phyloP scores from a whole-genome alignment of 129 eudicot genomes.

The Tagetes patula region DNA sequence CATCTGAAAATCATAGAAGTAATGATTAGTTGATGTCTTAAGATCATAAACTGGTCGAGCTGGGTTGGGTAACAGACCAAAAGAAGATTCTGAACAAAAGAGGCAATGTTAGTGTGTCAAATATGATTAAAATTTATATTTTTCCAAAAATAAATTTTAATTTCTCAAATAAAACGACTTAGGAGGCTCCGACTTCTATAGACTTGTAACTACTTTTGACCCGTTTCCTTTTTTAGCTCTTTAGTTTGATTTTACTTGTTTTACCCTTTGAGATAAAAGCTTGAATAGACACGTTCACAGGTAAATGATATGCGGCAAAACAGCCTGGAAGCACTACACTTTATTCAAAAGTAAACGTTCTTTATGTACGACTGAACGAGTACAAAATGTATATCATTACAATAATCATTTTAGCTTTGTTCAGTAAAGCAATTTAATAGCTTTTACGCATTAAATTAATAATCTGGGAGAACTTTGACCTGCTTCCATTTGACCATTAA shows the following conservation, averaged over 20 bases:
- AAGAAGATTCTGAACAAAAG: background rate
- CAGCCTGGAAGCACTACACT: background rate
- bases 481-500: background rate
- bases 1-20: conserved; percentile 43
- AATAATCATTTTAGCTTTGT: background rate
- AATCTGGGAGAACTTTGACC: background rate
- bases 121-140: background rate
- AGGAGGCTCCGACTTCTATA: background rate
- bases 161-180: background rate
- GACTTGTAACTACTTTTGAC: background rate
- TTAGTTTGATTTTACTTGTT: background rate
- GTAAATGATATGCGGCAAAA: background rate
- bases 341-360: background rate
- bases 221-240: background rate
- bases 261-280: background rate
- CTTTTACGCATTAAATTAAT: background rate
- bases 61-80: background rate
- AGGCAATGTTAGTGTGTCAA: background rate
- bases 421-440: conserved; percentile 2
- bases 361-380: background rate
- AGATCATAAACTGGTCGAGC: background rate
- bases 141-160: background rate
- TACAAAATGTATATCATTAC: background rate
- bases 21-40: background rate
- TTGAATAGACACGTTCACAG: background rate